Conservation (phyloP, 192 early-diverging fungal genomes). For the Umbelopsis isabellina region DNA sequence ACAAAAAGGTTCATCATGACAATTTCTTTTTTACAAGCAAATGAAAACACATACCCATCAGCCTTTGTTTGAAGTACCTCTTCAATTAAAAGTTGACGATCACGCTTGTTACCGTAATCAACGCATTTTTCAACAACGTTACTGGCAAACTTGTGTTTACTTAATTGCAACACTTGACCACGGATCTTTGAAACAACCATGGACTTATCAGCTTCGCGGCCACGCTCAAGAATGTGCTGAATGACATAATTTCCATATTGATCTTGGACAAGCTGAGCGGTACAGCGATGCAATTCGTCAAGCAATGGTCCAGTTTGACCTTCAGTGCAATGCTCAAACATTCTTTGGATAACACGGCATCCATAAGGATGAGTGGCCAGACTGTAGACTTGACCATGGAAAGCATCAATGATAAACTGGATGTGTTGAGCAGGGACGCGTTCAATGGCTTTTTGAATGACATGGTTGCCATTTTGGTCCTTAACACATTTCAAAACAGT, state of each 20-base stretch:
- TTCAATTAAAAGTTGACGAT: constrained; percentile 89
- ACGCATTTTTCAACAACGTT: constrained; percentile 99
- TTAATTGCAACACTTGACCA: constrained; percentile 89
- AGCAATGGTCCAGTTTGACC: constrained; percentile 81
- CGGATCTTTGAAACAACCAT: constrained; percentile 88
- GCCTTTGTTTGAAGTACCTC: constrained; percentile 86
- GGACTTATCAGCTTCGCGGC: constrained; percentile 85
- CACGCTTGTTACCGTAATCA: constrained; percentile 83
- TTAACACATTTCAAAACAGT: constrained; percentile 98
- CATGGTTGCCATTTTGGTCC: constrained; percentile 99
- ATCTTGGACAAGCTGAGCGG: constrained; percentile 91
- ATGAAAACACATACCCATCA: constrained; percentile 65
- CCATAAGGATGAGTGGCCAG: constrained; percentile 98
- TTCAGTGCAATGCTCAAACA: constrained; percentile 99
- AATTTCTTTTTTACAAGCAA: neutral
- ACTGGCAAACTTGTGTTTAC: constrained; percentile 99
- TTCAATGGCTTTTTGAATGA: constrained; percentile 99
- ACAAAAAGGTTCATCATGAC: no score
- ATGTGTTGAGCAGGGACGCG: constrained; percentile 92
- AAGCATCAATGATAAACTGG: constrained; percentile 96
- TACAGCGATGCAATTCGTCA: constrained; percentile 94
- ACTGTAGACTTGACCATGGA: constrained; percentile 94
- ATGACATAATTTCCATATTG: constrained; percentile 99
- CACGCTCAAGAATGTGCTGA: constrained; percentile 96
- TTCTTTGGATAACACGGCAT: constrained; percentile 98